A percentile compares a stretch with the other conserved stretches of the same genome.
Evolutionary conservation across 371 early-diverging fungal genomes (phyloP).

Genomic region (Mucor saturninus): DNA sequence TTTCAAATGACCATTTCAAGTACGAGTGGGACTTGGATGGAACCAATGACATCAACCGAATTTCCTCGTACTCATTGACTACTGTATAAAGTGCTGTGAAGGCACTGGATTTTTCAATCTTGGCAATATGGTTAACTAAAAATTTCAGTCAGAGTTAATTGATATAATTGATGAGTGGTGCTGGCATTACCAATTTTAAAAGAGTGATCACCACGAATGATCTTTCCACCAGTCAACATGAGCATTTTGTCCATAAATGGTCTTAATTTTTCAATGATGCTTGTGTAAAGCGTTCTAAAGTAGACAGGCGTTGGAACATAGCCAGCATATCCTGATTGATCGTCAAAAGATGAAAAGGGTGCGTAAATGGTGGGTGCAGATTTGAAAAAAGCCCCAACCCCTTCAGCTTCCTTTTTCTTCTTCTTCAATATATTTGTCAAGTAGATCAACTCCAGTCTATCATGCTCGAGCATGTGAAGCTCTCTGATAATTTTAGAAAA

Average conservation of each 20-base stretch:
- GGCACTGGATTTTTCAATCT: not conserved
- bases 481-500: too few relatives aligned
- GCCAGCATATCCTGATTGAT: slow-evolving; percentile 6
- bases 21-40: not conserved
- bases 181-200: not conserved
- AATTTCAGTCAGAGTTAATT: not conserved
- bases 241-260: slow-evolving; percentile 8
- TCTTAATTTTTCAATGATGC: not conserved
- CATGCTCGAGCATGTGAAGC: too few relatives aligned
- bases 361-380: too few relatives aligned
- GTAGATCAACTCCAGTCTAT: too few relatives aligned
- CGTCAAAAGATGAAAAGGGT: slow-evolving; percentile 6
- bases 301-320: not conserved
- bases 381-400: too few relatives aligned
- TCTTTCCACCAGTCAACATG: slow-evolving; percentile 8
- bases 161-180: too few relatives aligned
- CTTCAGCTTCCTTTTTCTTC: too few relatives aligned
- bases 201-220: slow-evolving; percentile 7
- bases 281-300: slow-evolving; percentile 8
- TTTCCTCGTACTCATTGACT: slow-evolving; percentile 4
- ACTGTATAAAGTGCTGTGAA: slow-evolving; percentile 4
- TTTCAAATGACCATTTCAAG: slow-evolving; percentile 9
- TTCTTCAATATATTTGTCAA: too few relatives aligned
- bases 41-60: not conserved
- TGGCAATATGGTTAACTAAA: slow-evolving; percentile 7